Evolutionary conservation across 352 stramenopile species (phyloP).

Genomic region (Phytophthora capsici): DNA sequence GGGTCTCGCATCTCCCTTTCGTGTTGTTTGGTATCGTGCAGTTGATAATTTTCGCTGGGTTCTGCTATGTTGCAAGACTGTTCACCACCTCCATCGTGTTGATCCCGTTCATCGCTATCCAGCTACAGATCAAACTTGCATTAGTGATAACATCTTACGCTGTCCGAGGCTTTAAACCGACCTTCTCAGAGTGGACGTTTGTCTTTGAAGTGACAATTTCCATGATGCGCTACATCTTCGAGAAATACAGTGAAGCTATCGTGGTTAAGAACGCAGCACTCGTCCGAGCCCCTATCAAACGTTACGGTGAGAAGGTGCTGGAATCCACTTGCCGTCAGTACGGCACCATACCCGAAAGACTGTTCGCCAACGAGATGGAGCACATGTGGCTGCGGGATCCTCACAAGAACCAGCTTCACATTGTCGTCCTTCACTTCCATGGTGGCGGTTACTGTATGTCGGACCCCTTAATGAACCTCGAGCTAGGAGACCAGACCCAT

Average conservation of each 20-base stretch:
- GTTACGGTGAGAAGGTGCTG: slow-evolving; percentile 16
- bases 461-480: slow-evolving; percentile 37
- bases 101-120: slow-evolving; percentile 18
- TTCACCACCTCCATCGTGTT: not conserved
- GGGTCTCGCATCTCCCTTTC: slow-evolving; percentile 9
- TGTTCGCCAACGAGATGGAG: slow-evolving; percentile 43
- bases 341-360: slow-evolving; percentile 25
- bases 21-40: slow-evolving; percentile 1
- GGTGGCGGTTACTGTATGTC: slow-evolving; percentile 50
- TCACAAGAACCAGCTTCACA: slow-evolving; percentile 25
- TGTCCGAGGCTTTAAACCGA: slow-evolving; percentile 19
- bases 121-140: slow-evolving; percentile 10
- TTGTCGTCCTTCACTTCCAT: slow-evolving; percentile 57
- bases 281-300: slow-evolving; percentile 5
- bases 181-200: slow-evolving; percentile 20
- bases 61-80: slow-evolving; percentile 4
- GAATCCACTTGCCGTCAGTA: slow-evolving; percentile 29
- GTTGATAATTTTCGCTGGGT: not conserved
- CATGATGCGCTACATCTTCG: slow-evolving; percentile 13
- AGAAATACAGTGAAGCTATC: slow-evolving; percentile 6
- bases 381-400: slow-evolving; percentile 48
- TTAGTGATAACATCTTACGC: slow-evolving; percentile 7
- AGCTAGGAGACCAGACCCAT: slow-evolving; percentile 35
- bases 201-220: slow-evolving; percentile 12
- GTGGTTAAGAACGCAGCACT: slow-evolving; percentile 11